Evolutionary conservation across 805 yeast species (phyloP).

Genomic region (Kazachstania kunashirensis): DNA sequence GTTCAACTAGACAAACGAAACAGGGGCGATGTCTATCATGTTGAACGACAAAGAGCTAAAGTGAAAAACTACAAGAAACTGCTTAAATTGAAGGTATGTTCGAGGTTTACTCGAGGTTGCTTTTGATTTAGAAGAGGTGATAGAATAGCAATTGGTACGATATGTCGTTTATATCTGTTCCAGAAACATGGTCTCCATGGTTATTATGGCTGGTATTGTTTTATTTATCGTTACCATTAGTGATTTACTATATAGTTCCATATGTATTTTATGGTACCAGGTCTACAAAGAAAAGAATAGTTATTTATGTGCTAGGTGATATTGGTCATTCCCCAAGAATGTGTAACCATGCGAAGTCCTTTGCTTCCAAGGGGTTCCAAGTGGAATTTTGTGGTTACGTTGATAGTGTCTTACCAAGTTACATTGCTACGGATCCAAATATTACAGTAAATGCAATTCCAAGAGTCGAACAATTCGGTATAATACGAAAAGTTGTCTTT

Average conservation of each 20-base stretch:
- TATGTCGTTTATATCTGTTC: slow-evolving; percentile 2
- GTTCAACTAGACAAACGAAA: too few relatives aligned
- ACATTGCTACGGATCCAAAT: slow-evolving; percentile 40
- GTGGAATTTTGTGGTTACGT: slow-evolving; percentile 83
- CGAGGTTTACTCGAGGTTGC: too few relatives aligned
- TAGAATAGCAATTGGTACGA: too few relatives aligned
- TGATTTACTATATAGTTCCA: slow-evolving; percentile 30
- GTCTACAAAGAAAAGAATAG: slow-evolving; percentile 42
- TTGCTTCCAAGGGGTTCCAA: slow-evolving; percentile 54
- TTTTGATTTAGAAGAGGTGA: too few relatives aligned
- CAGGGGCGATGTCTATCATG: too few relatives aligned
- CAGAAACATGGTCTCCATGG: slow-evolving; percentile 6
- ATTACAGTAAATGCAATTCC: slow-evolving; percentile 39
- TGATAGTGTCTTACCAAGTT: slow-evolving; percentile 45
- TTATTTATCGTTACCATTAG: slow-evolving; percentile 35
- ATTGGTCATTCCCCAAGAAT: slow-evolving; percentile 93
- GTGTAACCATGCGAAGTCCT: slow-evolving; percentile 78
- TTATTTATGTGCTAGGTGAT: slow-evolving; percentile 84
- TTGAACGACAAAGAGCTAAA: too few relatives aligned
- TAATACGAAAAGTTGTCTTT: slow-evolving; percentile 40
- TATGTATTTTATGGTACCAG: slow-evolving; percentile 28
- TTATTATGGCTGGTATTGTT: slow-evolving; percentile 22
- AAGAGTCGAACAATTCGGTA: slow-evolving; percentile 7
- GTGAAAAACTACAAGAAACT: too few relatives aligned
- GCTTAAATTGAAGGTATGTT: too few relatives aligned